phyloP scores from a whole-genome alignment of 2,329 filamentous ascomycete genomes.

The Claviceps spartinae region DNA sequence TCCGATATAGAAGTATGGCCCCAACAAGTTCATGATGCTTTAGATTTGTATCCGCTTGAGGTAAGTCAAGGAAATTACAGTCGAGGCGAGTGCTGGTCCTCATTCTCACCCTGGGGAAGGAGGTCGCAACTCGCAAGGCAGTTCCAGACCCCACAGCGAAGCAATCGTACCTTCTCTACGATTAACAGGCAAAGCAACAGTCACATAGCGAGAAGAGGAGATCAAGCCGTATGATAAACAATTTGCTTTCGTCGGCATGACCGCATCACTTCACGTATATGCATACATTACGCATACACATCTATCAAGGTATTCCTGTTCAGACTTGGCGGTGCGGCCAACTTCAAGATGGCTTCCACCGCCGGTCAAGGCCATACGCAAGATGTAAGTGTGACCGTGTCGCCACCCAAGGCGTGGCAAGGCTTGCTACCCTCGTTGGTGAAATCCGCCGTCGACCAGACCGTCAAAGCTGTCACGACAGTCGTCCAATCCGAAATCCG shows the following conservation, averaged over 20 bases:
- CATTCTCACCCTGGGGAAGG: not conserved
- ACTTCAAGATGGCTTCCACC: conserved; percentile 1
- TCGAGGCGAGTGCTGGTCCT: not conserved
- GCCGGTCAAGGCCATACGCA: conserved; percentile 1
- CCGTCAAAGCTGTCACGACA: conserved; percentile 5
- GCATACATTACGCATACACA: not conserved
- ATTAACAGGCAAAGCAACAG: not conserved
- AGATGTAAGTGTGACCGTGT: conserved; percentile 1
- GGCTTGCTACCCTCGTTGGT: conserved; percentile 4
- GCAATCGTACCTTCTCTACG: not conserved
- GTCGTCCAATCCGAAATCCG: conserved; percentile 6
- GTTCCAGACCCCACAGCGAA: not conserved
- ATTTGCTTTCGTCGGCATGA: not conserved
- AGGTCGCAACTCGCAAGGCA: not conserved
- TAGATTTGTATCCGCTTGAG: not conserved
- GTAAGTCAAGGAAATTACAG: not conserved
- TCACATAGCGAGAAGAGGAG: not conserved
- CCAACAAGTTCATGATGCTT: not conserved
- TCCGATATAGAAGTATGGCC: not conserved
- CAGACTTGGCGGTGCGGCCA: not conserved
- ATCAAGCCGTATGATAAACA: not conserved
- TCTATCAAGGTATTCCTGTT: not conserved
- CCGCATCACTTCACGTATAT: not conserved
- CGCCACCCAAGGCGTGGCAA: not conserved
- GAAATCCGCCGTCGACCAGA: conserved; percentile 7